Percentiles rank a stretch among this genome's conserved stretches.
These are phyloP conservation scores for Prinsepia uniflora DNA, from an alignment of 306 rosid species.

Conservation along the genomic window DNA sequence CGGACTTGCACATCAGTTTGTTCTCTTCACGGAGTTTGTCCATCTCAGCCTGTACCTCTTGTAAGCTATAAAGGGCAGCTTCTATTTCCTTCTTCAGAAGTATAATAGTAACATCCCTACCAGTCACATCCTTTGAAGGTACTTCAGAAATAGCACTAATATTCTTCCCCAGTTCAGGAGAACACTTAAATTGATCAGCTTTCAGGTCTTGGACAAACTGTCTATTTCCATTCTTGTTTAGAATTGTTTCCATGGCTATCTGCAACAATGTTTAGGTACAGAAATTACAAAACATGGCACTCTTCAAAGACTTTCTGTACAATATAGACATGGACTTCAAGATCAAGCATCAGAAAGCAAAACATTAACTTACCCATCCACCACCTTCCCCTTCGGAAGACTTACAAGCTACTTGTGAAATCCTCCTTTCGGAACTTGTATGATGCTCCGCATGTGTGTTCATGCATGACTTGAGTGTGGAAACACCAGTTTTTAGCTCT, in stretches of 20 bases:
- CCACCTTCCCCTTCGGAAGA: slow-evolving; percentile 38
- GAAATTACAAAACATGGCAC: slow-evolving; percentile 32
- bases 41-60: slow-evolving; percentile 80
- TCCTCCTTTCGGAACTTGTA: slow-evolving; percentile 34
- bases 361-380: slow-evolving; percentile 54
- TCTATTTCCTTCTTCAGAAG: slow-evolving; percentile 83
- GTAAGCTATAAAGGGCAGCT: slow-evolving; percentile 72
- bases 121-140: slow-evolving; percentile 30
- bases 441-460: slow-evolving; percentile 43
- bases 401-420: slow-evolving; percentile 34
- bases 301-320: slow-evolving; percentile 28
- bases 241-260: slow-evolving; percentile 43
- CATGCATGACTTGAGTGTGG: slow-evolving; percentile 69
- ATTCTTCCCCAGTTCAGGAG: slow-evolving; percentile 30
- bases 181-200: slow-evolving; percentile 31
- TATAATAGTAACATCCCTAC: slow-evolving; percentile 55
- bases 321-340: slow-evolving; percentile 34
- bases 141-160: slow-evolving; percentile 19
- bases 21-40: slow-evolving; percentile 59
- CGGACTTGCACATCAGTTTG: slow-evolving; percentile 49
- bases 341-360: slow-evolving; percentile 33
- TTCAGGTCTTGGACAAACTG: slow-evolving; percentile 28
- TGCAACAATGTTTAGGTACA: slow-evolving; percentile 54
- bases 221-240: slow-evolving; percentile 24
- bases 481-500: slow-evolving; percentile 69